These are phyloP conservation scores for Malus hybrid DNA, from an alignment of 331 rosid species.

Conservation along the genomic window DNA sequence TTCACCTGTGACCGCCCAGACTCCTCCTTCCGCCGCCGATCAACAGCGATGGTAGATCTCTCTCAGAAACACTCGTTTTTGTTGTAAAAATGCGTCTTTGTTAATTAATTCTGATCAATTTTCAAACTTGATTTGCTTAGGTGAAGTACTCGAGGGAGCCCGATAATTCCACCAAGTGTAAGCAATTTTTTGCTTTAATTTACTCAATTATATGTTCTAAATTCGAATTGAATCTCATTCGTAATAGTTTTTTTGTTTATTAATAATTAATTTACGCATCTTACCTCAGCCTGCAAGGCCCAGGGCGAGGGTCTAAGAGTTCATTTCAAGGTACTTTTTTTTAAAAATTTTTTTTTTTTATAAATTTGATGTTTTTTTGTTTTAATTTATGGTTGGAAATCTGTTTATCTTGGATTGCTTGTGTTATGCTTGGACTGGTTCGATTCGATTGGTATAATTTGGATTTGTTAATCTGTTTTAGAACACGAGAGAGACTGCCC, in stretches of 20 bases:
- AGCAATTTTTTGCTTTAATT: neutral
- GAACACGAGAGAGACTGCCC: conserved; percentile 8
- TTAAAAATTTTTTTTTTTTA: neutral
- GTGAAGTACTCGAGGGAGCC: conserved; percentile 13
- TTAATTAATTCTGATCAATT: neutral
- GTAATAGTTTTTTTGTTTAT: neutral
- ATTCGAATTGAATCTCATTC: neutral
- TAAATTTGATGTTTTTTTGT: neutral
- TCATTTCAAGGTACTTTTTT: conserved; percentile 1
- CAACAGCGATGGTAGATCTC: neutral
- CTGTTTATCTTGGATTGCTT: neutral
- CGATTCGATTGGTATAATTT: neutral
- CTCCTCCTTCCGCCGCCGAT: neutral
- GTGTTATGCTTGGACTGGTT: neutral
- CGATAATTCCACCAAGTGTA: conserved; percentile 15
- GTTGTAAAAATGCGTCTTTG: neutral
- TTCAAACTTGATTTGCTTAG: neutral
- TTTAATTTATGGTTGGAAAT: neutral
- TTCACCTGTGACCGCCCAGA: neutral
- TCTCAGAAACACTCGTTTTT: too few species aligned
- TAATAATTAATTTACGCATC: neutral
- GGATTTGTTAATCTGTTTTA: neutral
- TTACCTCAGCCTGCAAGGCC: conserved; percentile 3
- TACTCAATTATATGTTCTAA: neutral
- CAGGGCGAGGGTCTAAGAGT: neutral